Base-by-base conservation (phyloP, 495 filamentous ascomycete genomes). In the Penicillium taxi region DNA sequence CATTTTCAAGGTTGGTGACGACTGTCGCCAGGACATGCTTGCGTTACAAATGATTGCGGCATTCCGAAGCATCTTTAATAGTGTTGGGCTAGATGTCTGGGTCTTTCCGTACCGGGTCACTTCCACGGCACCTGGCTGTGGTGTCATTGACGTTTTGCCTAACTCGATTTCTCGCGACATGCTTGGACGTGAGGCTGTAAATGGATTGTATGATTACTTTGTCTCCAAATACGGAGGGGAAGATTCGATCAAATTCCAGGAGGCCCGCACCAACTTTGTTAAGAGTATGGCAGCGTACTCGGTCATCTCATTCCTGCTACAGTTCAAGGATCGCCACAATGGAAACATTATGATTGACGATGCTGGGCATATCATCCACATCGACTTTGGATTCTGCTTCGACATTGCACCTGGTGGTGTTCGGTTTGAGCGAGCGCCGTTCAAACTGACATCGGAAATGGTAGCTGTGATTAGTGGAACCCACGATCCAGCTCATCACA, bases 251-350 rank as follows among this genome's bases (percentile, higher is more conserved):
- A 75, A 75, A 29, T 99, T 95, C 69, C 93, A 99, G 59, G 82
- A 94, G 54, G 93, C 93, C 2, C 78, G 93, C 25, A 91, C 78
- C 56, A 95, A 96, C 54, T 99, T 99, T 48, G 88, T 99, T 51
- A 96, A 96, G 72, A 94, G 86, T 64, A 96, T 99, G 93, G 93
- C 93, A 2, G 91, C 90, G n/a, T 96, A 99, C 61, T 94, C 86
- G n/a, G 80, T 96, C 40, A 96, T 96, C 35, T 91, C 86, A 0
- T 96, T 93, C 61, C 70, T 99, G 6, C 68, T 99, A 18, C 94
- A 99, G 53, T 95, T 99, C 78, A 99, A 99, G 61, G 93, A 99
- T 59, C 78, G 93, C 4, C 93, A 99, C 61, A 99, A 99, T 56
- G 93, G 93, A 26, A 99, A 99, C 63, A 96, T 99, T 66, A 96